Base-by-base conservation (phyloP, 192 early-diverging fungal species). In the Physocladia obscura region DNA sequence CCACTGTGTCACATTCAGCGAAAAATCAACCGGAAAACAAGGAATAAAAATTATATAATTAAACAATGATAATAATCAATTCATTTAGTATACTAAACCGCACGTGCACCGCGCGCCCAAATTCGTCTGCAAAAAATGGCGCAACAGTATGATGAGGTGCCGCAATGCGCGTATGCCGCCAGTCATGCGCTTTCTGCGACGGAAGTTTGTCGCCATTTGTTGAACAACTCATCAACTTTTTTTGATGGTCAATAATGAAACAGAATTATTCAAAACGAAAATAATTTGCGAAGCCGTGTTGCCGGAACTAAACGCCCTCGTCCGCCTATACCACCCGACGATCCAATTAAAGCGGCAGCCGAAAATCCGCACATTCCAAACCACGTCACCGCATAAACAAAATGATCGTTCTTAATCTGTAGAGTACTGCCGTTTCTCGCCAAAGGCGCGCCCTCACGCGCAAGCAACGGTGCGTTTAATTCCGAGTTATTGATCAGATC, bases 351-450 rank as follows among this genome's bases (percentile, higher is more conserved):
- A 44, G 40, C 40, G 11, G 11, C 6, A 17, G 58, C 57, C 0
- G 56, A 27, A 29, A 70, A 48, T 22, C 40, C 58, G 31, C 69
- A 49, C 49, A 61, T 58, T 29, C 69, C 68, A 70, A 87, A 96
- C 95, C 95, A 97, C 30, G 95, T 97, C 30, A 95, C 79, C 13
- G 90, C 83, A 62, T 97, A 97, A 71, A 90, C 87, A 30, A 93
- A 74, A 69, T 97, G 95, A 65, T 89, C 87, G 72, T 97, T 97
- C 26, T 88, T 81, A 56, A 95, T 84, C 49, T 92, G 89, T 34
- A 94, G 85, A 34, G 81, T 79, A 34, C 88, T 79, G 3, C 84
- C 86, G 47, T 68, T 68, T 3, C 88, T 81, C 47, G 89, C 88
- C 8, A 93, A 77, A 1, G 94, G 94, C 49, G 91, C 80, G 17